Evolutionary conservation across 257 asterid species (phyloP).

Genomic region (Nicotiana otophora): DNA sequence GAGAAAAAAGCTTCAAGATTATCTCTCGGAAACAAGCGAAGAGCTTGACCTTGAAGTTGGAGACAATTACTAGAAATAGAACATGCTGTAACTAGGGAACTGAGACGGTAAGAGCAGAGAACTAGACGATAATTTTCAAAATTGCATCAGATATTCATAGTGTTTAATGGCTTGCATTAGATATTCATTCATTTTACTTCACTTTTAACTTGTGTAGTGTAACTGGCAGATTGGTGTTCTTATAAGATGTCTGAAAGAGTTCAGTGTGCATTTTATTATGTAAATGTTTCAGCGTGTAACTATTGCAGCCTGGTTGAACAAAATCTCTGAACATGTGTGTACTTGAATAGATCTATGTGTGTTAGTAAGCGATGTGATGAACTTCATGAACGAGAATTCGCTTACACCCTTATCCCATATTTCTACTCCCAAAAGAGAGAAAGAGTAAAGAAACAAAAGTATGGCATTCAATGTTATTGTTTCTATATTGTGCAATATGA

Average conservation of each 20-base stretch:
- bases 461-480: neutral
- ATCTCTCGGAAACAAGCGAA: no score
- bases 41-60: no score
- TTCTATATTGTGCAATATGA: neutral
- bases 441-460: neutral
- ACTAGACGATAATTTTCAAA: no score
- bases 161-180: neutral
- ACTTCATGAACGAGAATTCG: neutral
- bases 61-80: no score
- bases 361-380: neutral
- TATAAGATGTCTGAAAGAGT: neutral
- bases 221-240: neutral
- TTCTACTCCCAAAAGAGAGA: neutral
- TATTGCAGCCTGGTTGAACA: neutral
- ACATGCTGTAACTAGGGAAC: no score
- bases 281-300: neutral
- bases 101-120: no score
- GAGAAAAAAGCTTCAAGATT: no score
- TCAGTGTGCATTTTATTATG: neutral
- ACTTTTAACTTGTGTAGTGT: neutral
- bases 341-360: neutral
- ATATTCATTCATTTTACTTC: neutral
- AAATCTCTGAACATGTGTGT: neutral
- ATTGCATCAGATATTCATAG: no score
- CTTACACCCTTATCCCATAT: neutral